Conservation (phyloP, 176 grass and related monocot genomes). For the Eleusine coracana region DNA sequence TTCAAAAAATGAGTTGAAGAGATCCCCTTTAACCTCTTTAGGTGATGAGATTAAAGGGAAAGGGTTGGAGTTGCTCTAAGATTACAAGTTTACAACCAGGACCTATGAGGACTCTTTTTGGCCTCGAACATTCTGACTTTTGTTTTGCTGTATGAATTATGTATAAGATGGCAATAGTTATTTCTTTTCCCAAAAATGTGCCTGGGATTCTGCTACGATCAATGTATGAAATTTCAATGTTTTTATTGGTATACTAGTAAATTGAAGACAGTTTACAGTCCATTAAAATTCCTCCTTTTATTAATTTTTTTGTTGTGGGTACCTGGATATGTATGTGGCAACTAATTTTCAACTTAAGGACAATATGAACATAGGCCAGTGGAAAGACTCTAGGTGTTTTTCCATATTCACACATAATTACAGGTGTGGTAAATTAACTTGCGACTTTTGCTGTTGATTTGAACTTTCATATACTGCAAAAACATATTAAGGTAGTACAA, state of each 20-base stretch:
- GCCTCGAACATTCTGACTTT: not conserved
- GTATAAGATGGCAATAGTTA: not conserved
- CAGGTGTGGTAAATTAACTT: not conserved
- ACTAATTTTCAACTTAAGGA: conserved; percentile 16
- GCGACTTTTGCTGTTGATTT: not conserved
- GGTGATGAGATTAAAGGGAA: too few species aligned
- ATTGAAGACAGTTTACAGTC: not conserved
- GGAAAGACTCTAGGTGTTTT: not conserved
- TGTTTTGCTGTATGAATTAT: not conserved
- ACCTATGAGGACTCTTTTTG: not conserved
- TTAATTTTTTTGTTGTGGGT: not conserved
- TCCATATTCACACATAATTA: not conserved
- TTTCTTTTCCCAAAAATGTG: not conserved
- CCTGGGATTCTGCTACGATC: not conserved
- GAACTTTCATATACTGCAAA: not conserved
- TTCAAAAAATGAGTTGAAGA: too few species aligned
- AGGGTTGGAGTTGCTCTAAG: too few species aligned
- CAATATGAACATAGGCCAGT: not conserved
- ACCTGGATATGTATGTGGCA: not conserved
- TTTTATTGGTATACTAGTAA: not conserved
- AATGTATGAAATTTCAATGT: not conserved
- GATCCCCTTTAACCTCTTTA: too few species aligned
- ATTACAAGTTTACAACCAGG: not conserved
- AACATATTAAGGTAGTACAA: not conserved
- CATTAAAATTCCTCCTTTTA: not conserved